phyloP scores from a whole-genome alignment of 169 alveolate species.

The Cryptosporidium ryanae region DNA sequence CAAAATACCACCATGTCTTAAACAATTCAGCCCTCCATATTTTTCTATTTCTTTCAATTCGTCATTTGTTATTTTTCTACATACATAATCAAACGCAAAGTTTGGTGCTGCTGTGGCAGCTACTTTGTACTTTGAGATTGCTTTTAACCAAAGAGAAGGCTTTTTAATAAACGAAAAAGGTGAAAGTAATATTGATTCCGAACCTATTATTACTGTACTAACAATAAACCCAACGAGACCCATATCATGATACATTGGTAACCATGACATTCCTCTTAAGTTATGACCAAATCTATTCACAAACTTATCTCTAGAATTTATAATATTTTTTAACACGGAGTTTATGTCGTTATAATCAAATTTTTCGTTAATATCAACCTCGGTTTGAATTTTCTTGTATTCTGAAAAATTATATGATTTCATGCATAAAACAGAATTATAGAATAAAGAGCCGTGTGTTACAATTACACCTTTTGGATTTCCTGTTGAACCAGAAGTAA shows the following conservation, averaged over 20 bases:
- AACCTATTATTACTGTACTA: constrained; percentile 74
- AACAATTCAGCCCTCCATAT: constrained; percentile 55
- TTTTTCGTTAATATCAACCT: neutral
- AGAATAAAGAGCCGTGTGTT: constrained; percentile 79
- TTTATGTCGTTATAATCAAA: constrained; percentile 1
- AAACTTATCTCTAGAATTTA: constrained; percentile 27
- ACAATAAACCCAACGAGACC: constrained; percentile 78
- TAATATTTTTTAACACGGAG: constrained; percentile 1
- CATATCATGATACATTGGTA: constrained; percentile 84
- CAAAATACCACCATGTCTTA: constrained; percentile 68
- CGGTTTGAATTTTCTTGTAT: constrained; percentile 14
- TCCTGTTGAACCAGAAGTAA: constrained; percentile 83
- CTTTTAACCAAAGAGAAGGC: constrained; percentile 74
- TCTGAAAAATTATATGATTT: constrained; percentile 75
- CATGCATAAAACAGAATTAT: constrained; percentile 79
- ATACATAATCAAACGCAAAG: constrained; percentile 75
- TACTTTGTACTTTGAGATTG: constrained; percentile 44
- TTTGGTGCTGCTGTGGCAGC: constrained; percentile 77
- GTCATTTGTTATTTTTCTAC: constrained; percentile 48
- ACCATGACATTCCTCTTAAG: constrained; percentile 79
- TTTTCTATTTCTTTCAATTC: constrained; percentile 15
- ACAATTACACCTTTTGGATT: constrained; percentile 82
- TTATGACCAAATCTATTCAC: constrained; percentile 71
- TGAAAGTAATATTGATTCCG: constrained; percentile 61
- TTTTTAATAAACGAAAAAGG: constrained; percentile 75